These are phyloP conservation scores for Globisporangium lucens DNA, from an alignment of 352 stramenopile genomes.

Conservation along the genomic window DNA sequence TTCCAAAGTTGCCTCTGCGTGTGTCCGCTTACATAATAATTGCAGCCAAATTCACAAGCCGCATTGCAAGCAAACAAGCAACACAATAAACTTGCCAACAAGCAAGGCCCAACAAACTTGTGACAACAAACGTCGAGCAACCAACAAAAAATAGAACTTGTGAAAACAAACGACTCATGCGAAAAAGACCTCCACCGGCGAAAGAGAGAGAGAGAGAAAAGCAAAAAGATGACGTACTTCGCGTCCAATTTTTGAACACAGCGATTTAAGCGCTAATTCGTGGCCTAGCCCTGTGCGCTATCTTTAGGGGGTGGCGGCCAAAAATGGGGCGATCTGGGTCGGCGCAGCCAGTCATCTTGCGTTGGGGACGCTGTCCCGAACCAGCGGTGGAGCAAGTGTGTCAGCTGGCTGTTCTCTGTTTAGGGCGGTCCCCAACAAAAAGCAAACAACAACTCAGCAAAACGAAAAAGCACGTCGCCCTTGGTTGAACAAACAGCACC, in stretches of 20 bases:
- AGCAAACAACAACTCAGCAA: not conserved
- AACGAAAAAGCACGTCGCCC: not conserved
- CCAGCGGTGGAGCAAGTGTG: not conserved
- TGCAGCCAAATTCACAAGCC: too few species aligned
- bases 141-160: not conserved
- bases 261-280: not conserved
- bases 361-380: not conserved
- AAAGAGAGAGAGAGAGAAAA: slow-evolving; percentile 1
- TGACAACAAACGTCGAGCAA: not conserved
- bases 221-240: not conserved
- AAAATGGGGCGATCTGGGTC: slow-evolving; percentile 3
- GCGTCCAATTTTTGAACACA: not conserved
- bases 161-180: not conserved
- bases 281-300: not conserved
- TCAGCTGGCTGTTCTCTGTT: not conserved
- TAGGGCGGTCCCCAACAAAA: not conserved
- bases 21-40: too few species aligned
- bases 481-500: not conserved
- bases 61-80: too few species aligned
- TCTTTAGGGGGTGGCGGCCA: not conserved
- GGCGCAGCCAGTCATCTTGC: slow-evolving; percentile 7
- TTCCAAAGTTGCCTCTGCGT: too few species aligned
- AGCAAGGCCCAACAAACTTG: too few species aligned
- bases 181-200: not conserved
- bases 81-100: too few species aligned